Percentiles rank a stretch among this genome's conserved stretches.
phyloP scores from a whole-genome alignment of 805 yeast species.

The Starmerella tilneyi region DNA sequence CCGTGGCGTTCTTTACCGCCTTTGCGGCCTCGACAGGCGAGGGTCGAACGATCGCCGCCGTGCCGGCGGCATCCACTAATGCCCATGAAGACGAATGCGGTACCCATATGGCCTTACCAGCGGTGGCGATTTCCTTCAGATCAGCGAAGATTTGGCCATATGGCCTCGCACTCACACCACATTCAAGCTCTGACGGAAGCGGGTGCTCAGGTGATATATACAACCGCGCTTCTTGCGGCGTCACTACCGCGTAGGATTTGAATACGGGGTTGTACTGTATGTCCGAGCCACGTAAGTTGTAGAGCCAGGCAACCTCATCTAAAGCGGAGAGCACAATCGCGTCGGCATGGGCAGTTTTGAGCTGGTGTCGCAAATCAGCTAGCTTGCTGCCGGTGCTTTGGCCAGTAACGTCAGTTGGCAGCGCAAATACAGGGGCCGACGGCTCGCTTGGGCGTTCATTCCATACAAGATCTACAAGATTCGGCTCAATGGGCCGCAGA shows the following conservation, averaged over 20 bases:
- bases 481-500: constrained; percentile 45
- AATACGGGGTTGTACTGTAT: constrained; percentile 82
- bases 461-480: constrained; percentile 74
- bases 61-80: constrained; percentile 42
- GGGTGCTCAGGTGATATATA: constrained; percentile 34
- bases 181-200: constrained; percentile 27
- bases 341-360: constrained; percentile 27
- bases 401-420: constrained; percentile 66
- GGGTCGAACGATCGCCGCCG: constrained; percentile 33
- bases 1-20: constrained; percentile 63
- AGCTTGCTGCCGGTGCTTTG: constrained; percentile 51
- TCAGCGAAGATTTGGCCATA: constrained; percentile 55
- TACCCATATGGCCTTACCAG: constrained; percentile 37
- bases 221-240: constrained; percentile 36
- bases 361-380: constrained; percentile 31
- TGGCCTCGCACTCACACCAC: constrained; percentile 40
- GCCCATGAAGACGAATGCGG: constrained; percentile 62
- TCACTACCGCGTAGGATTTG: constrained; percentile 52
- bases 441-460: constrained; percentile 8
- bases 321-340: constrained; percentile 57
- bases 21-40: constrained; percentile 62
- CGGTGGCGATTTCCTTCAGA: constrained; percentile 29
- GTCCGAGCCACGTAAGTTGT: constrained; percentile 74
- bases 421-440: not conserved
- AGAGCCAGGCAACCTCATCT: constrained; percentile 86